Conservation (phyloP, 2,329 filamentous ascomycete genomes). For the Balansia obtecta region DNA sequence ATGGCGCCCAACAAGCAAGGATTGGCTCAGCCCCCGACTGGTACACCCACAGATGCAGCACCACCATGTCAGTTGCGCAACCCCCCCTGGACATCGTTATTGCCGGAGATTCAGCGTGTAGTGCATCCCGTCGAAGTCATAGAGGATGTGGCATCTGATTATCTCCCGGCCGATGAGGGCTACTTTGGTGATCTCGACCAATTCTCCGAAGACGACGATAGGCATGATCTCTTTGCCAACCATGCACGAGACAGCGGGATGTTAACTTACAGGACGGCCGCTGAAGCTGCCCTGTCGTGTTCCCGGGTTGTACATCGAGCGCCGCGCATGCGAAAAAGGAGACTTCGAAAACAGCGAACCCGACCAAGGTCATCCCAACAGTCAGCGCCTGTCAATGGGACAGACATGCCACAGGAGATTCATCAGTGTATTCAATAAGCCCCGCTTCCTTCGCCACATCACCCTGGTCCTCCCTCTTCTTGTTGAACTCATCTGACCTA, state of each 20-base stretch:
- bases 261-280: constrained; percentile 6
- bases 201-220: neutral
- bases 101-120: neutral
- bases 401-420: neutral
- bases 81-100: neutral
- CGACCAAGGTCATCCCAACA: neutral
- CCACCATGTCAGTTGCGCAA: neutral
- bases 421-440: neutral
- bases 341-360: constrained; percentile 5
- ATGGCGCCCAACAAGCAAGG: neutral
- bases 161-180: neutral
- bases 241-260: constrained; percentile 3
- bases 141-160: neutral
- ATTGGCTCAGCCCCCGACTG: neutral
- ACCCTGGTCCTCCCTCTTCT: neutral
- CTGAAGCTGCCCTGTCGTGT: constrained; percentile 9
- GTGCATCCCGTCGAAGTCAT: neutral
- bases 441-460: neutral
- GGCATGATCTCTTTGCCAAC: neutral
- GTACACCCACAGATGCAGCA: neutral
- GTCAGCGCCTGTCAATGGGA: neutral
- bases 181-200: constrained; percentile 5
- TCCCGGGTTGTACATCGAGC: constrained; percentile 7
- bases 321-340: constrained; percentile 8
- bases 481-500: neutral